Base-by-base conservation (phyloP, 2,329 filamentous ascomycete species). In the Orbilia javanica region DNA sequence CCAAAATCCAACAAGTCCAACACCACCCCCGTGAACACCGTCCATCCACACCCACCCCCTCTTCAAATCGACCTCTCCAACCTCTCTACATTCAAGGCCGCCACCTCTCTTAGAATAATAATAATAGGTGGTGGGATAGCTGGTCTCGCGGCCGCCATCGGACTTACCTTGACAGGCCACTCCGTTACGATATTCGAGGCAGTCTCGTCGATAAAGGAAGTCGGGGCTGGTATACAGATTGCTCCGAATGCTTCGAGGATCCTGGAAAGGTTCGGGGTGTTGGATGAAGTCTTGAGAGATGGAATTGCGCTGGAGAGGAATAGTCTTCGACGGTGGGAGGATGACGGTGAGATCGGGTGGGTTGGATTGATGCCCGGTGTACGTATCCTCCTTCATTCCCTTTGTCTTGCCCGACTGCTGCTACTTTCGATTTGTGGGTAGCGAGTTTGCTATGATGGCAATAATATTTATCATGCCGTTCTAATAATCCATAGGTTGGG, bases 191-290 rank as follows among this genome's bases (percentile, higher is more conserved):
- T 73, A 46, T 63, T 55, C 50, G 55, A 64, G 55, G 31, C 36
- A 8, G 69, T 63, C 57, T 50, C 73, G 25, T 55, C 67, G n/a
- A 78, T 57, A 13, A 60, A 57, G 39, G 79, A 88, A 84, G 84
- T 88, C 25, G 87, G 87, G 6, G 87, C 87, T 13, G 87, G 87
- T 0, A 83, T 88, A n/a, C 87, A 88, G 78, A 83, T 88, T 3
- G 88, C 86, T 0, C 86, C 87, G 4, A 87, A 87, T 67, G 84
- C 85, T 0, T 86, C 87, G 1, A 84, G 85, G 7, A 83, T 89
- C 5, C 83, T 90, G 3, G 85, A 86, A 27, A 82, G 84, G 79
- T 89, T 88, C 85, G 85, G 85, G 4, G 83, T 90, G 0, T 84
- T 86, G 20, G 84, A 86, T 3, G 81, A 80, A 1, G 82, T 90